Evolutionary conservation across 768 basidiomycete species (phyloP).

Genomic region (Russula olivacea): DNA sequence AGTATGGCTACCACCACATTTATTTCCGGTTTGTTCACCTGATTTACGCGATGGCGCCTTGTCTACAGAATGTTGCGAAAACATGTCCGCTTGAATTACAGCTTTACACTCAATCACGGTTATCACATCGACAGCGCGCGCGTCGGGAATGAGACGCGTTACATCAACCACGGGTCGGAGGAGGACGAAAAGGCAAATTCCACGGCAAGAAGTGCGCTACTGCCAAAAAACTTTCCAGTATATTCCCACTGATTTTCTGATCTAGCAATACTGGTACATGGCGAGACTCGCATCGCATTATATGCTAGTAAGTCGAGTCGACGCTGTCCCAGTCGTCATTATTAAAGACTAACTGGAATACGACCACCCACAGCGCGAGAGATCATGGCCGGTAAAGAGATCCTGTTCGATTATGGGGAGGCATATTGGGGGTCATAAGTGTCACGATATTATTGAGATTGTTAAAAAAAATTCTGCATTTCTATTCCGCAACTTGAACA

Average conservation of each 20-base stretch:
- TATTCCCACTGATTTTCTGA: not conserved
- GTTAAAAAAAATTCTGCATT: too few species aligned
- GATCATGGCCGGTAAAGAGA: conserved; percentile 11
- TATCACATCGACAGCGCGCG: conserved; percentile 49
- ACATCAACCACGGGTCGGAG: conserved; percentile 52
- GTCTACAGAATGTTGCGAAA: conserved; percentile 36
- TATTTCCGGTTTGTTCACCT: not conserved
- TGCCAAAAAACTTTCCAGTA: not conserved
- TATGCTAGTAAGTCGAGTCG: conserved; percentile 46
- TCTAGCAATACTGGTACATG: conserved; percentile 54
- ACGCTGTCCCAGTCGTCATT: not conserved
- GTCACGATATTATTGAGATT: too few species aligned
- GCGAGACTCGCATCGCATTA: conserved; percentile 62
- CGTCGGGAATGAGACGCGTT: conserved; percentile 59
- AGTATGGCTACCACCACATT: conserved; percentile 34
- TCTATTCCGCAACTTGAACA: too few species aligned
- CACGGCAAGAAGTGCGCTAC: conserved; percentile 38
- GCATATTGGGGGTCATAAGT: not conserved
- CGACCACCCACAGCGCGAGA: not conserved
- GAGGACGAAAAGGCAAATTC: conserved; percentile 37
- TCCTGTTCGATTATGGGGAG: conserved; percentile 16
- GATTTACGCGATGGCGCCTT: not conserved
- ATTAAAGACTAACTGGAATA: not conserved
- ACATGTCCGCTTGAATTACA: conserved; percentile 54
- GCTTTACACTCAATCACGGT: conserved; percentile 47